Conservation (phyloP, 768 basidiomycete species). For the Clavaria fumosa region DNA sequence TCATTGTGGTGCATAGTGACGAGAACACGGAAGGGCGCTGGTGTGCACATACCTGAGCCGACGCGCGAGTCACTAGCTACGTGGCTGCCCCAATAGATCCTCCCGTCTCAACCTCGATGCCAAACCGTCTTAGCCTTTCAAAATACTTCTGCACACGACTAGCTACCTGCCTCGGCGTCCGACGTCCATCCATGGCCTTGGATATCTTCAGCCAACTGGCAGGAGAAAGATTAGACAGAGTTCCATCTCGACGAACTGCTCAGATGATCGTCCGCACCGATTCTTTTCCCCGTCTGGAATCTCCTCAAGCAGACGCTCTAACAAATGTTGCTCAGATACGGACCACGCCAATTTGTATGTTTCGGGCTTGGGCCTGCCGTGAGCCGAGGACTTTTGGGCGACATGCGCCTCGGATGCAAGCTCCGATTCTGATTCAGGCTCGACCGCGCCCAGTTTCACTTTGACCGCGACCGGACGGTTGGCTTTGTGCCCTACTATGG, state of each 20-base stretch:
- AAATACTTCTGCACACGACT: conserved; percentile 83
- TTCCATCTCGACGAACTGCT: not conserved
- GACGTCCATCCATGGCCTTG: conserved; percentile 57
- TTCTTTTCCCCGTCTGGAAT: conserved; percentile 68
- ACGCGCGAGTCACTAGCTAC: too few relatives aligned
- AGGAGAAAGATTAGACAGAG: conserved; percentile 6
- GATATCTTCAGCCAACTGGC: conserved; percentile 71
- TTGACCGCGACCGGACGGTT: not conserved
- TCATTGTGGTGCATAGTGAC: too few relatives aligned
- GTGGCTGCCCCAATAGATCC: too few relatives aligned
- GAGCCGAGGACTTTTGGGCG: conserved; percentile 1
- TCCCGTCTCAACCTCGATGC: too few relatives aligned
- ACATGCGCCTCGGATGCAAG: conserved; percentile 6
- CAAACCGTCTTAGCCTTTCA: conserved; percentile 67
- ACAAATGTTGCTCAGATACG: conserved; percentile 56
- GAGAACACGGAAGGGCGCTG: too few relatives aligned
- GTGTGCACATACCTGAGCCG: too few relatives aligned
- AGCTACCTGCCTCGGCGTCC: conserved; percentile 76
- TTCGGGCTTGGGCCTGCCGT: conserved; percentile 36
- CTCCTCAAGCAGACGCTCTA: conserved; percentile 59
- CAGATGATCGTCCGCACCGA: conserved; percentile 28
- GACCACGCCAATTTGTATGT: conserved; percentile 81
- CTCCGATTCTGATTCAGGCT: not conserved
- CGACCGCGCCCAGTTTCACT: conserved; percentile 10
- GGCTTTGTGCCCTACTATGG: not conserved